These are phyloP conservation scores for Diversispora epigaea DNA, from an alignment of 192 early-diverging fungal genomes.

Conservation along the genomic window DNA sequence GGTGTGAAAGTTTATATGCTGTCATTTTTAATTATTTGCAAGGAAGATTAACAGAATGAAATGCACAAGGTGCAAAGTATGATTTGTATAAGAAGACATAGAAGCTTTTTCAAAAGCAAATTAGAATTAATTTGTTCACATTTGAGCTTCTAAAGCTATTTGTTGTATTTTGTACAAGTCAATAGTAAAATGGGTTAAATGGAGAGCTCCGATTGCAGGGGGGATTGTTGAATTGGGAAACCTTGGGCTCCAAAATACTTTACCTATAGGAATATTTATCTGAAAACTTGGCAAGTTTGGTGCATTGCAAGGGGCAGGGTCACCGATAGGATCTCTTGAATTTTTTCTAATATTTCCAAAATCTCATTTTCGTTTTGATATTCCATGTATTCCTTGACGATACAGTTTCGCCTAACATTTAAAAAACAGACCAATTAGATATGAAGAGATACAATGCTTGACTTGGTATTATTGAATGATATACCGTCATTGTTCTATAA, in stretches of 20 bases:
- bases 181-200: slow-evolving; percentile 1
- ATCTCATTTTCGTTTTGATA: no score
- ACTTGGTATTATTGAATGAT: slow-evolving; percentile 19
- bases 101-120: no score
- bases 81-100: no score
- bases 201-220: not conserved
- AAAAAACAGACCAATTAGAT: slow-evolving; percentile 21
- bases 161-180: slow-evolving; percentile 11
- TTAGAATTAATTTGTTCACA: slow-evolving; percentile 27
- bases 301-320: slow-evolving; percentile 6
- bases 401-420: no score
- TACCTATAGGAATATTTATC: slow-evolving; percentile 15
- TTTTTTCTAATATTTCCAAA: no score
- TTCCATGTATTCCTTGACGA: no score
- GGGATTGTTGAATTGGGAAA: slow-evolving; percentile 3
- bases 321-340: no score
- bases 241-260: slow-evolving; percentile 17
- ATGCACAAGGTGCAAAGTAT: no score
- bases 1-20: no score
- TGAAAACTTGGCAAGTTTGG: slow-evolving; percentile 17
- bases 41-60: no score
- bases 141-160: slow-evolving; percentile 2
- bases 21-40: no score
- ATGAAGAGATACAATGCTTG: slow-evolving; percentile 19
- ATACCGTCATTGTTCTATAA: slow-evolving; percentile 26